Base-by-base conservation (phyloP, 805 yeast genomes). In the Hyphopichia homilentoma region DNA sequence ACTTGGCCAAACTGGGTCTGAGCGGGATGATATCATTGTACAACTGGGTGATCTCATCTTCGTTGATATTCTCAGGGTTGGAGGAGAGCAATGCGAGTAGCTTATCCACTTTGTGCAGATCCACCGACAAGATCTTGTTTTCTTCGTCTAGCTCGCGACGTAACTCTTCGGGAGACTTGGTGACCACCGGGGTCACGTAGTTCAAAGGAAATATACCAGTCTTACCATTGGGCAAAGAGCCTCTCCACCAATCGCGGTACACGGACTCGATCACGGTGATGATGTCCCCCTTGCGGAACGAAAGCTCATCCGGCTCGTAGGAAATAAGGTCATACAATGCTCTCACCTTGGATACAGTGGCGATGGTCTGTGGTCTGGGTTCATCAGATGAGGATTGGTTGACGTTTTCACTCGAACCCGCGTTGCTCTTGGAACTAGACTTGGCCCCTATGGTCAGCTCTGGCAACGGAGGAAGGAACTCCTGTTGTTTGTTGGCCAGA, bases 201-300 rank as follows among this genome's bases (percentile, higher is more conserved):
- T 90, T 90, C 37, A 85, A 72, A 0, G 98, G 98, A 58, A 90
- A 88, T 9, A 93, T 81, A 13, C 98, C 98, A 31, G 79, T 69
- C 34, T 71, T 73, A 1, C 96, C 96, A 34, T 75, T 70, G 4
- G 70, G 54, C 32, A 90, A 60, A 5, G 90, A 76, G 11, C 98
- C 98, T 44, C 86, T 73, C 82, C 96, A 85, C 98, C 98, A 90
- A 51, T 90, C 97, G 40, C 85, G 72, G 54, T 88, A 89, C 5
- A 84, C 95, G 11, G 82, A 72, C 47, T 89, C 97, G 21, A 89
- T 68, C 1, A 93, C 95, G 1, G 82, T 81, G 30, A 90, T 89
- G 9, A 86, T 68, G 52, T 90, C 97, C 25, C 96, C 97, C 48
- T 80, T 80, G 30, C 79, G 68, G 60, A 93, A 90, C 2, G 95